A percentile compares a stretch with the other conserved stretches of the same genome.
phyloP scores from a whole-genome alignment of 495 filamentous ascomycete genomes.

The Penicillium paradoxum region DNA sequence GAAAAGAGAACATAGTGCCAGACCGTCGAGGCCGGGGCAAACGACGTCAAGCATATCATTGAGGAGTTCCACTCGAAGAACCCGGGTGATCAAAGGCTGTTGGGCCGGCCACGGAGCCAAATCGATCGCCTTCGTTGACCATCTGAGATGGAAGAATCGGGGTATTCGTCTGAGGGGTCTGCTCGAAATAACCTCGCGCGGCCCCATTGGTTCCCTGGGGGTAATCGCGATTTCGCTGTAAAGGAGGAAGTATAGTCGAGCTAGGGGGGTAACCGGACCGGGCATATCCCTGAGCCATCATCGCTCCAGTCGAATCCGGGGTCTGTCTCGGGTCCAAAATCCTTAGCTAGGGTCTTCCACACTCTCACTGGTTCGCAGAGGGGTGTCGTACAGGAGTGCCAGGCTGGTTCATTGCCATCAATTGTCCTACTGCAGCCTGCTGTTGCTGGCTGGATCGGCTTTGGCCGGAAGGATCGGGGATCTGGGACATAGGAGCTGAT shows the following conservation, averaged over 20 bases:
- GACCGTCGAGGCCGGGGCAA: slow-evolving; percentile 16
- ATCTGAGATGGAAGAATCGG: slow-evolving; percentile 41
- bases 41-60: slow-evolving; percentile 17
- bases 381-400: slow-evolving; percentile 43
- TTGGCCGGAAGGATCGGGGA: slow-evolving; percentile 37
- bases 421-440: slow-evolving; percentile 38
- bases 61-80: slow-evolving; percentile 35
- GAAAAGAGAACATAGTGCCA: neutral
- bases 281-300: slow-evolving; percentile 40
- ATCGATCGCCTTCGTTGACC: slow-evolving; percentile 34
- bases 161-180: slow-evolving; percentile 31
- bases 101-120: slow-evolving; percentile 26
- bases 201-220: slow-evolving; percentile 30
- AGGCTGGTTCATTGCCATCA: slow-evolving; percentile 40
- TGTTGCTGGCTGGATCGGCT: slow-evolving; percentile 28
- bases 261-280: slow-evolving; percentile 32
- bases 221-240: slow-evolving; percentile 36
- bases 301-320: slow-evolving; percentile 38
- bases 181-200: slow-evolving; percentile 35
- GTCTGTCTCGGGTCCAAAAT: slow-evolving; percentile 28
- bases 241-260: slow-evolving; percentile 36
- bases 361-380: slow-evolving; percentile 24
- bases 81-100: slow-evolving; percentile 28
- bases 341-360: slow-evolving; percentile 28
- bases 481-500: slow-evolving; percentile 32